Evolutionary conservation across 768 basidiomycete species (phyloP).

Genomic region (Podaxis mareebaensis): DNA sequence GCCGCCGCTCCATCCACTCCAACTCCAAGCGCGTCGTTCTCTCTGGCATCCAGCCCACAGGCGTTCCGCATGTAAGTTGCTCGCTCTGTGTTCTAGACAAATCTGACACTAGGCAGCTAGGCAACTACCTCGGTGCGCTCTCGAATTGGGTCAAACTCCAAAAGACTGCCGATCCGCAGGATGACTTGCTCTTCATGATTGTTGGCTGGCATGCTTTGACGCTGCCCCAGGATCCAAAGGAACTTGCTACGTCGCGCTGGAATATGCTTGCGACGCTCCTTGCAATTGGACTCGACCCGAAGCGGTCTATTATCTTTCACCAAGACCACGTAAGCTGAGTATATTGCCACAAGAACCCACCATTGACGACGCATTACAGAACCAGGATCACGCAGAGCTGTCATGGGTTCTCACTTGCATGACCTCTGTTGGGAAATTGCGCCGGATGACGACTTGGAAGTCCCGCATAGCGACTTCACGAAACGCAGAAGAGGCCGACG

Average conservation of each 20-base stretch:
- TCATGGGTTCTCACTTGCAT: constrained; percentile 90
- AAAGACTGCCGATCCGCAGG: constrained; percentile 51
- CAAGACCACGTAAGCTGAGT: constrained; percentile 77
- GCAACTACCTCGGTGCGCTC: constrained; percentile 91
- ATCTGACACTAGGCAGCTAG: constrained; percentile 55
- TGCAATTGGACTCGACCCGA: constrained; percentile 83
- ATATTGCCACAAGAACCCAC: background rate
- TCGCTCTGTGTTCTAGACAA: background rate
- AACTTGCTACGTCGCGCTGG: constrained; percentile 59
- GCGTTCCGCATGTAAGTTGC: constrained; percentile 76
- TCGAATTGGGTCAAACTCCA: constrained; percentile 88
- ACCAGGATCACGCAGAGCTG: constrained; percentile 80
- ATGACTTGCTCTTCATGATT: constrained; percentile 78
- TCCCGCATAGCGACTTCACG: constrained; percentile 72
- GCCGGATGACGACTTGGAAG: constrained; percentile 98
- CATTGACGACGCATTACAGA: constrained; percentile 43
- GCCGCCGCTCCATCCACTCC: constrained; percentile 4
- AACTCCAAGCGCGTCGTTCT: constrained; percentile 54
- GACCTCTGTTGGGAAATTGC: constrained; percentile 78
- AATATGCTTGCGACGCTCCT: constrained; percentile 84
- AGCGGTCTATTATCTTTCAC: constrained; percentile 74
- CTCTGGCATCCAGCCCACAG: constrained; percentile 94
- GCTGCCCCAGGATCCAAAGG: constrained; percentile 78
- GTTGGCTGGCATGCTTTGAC: constrained; percentile 96
- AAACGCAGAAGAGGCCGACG: constrained; percentile 74